phyloP scores from a whole-genome alignment of 164 flowering plant genomes.

The Magnolia sinica region DNA sequence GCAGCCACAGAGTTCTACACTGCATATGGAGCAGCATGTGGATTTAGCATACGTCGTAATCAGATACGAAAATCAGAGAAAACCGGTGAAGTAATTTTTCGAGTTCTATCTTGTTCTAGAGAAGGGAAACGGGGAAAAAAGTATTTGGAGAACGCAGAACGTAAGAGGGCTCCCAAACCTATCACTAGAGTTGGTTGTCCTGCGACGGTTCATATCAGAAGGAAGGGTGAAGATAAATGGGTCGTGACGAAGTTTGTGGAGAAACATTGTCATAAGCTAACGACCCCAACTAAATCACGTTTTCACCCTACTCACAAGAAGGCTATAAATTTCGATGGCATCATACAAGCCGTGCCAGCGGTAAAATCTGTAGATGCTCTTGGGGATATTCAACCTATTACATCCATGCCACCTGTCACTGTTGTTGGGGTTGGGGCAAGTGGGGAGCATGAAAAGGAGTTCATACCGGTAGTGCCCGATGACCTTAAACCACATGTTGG shows the following conservation, averaged over 20 bases:
- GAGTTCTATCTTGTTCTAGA: neutral
- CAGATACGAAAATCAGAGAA: neutral
- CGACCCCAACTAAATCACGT: neutral
- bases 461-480: neutral
- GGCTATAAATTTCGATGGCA: neutral
- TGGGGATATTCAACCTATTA: neutral
- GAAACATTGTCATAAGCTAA: neutral
- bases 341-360: neutral
- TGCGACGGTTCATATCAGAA: neutral
- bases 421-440: neutral
- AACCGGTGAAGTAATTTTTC: neutral
- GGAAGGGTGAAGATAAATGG: neutral
- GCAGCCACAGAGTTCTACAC: neutral
- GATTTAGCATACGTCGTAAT: slow-evolving; percentile 1
- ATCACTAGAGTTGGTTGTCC: slow-evolving; percentile 5
- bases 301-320: neutral
- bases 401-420: neutral
- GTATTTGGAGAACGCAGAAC: neutral
- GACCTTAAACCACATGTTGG: slow-evolving; percentile 4
- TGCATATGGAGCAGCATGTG: neutral
- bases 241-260: neutral
- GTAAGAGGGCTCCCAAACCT: neutral
- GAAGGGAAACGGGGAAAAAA: neutral
- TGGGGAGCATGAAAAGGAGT: neutral
- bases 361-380: neutral